phyloP scores from a whole-genome alignment of 1,139 yeast genomes.

The Saccharomycopsis hybrid region DNA sequence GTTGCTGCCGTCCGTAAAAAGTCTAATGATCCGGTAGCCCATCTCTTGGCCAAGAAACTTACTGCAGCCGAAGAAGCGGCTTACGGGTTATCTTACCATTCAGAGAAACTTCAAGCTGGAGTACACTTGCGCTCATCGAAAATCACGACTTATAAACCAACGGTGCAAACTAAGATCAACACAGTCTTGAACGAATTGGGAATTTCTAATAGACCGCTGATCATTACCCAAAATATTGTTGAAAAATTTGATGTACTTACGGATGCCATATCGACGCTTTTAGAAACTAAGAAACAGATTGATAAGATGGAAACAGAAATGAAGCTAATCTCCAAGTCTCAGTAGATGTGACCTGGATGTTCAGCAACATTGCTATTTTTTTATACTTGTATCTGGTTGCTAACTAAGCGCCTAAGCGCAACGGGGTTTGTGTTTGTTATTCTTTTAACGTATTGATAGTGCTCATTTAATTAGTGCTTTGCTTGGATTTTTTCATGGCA shows the following conservation, averaged over 20 bases:
- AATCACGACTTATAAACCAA: conserved; percentile 53
- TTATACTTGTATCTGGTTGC: too few relatives aligned
- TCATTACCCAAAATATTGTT: conserved; percentile 83
- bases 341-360: too few relatives aligned
- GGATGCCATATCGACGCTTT: conserved; percentile 61
- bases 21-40: conserved; percentile 30
- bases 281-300: conserved; percentile 80
- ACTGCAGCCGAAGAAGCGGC: conserved; percentile 78
- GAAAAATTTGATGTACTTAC: conserved; percentile 73
- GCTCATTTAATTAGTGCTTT: too few relatives aligned
- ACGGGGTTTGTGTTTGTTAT: too few relatives aligned
- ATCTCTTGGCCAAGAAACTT: conserved; percentile 46
- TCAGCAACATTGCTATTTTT: too few relatives aligned
- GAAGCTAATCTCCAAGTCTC: conserved; percentile 40
- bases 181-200: conserved; percentile 75
- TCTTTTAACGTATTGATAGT: too few relatives aligned
- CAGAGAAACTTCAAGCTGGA: conserved; percentile 67
- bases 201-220: conserved; percentile 68
- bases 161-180: conserved; percentile 70
- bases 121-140: conserved; percentile 73
- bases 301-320: conserved; percentile 85
- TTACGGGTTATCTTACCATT: conserved; percentile 77
- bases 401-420: too few relatives aligned
- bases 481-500: too few relatives aligned
- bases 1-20: conserved; percentile 42